Conservation (phyloP, 768 basidiomycete genomes). For the Russula olivacea region DNA sequence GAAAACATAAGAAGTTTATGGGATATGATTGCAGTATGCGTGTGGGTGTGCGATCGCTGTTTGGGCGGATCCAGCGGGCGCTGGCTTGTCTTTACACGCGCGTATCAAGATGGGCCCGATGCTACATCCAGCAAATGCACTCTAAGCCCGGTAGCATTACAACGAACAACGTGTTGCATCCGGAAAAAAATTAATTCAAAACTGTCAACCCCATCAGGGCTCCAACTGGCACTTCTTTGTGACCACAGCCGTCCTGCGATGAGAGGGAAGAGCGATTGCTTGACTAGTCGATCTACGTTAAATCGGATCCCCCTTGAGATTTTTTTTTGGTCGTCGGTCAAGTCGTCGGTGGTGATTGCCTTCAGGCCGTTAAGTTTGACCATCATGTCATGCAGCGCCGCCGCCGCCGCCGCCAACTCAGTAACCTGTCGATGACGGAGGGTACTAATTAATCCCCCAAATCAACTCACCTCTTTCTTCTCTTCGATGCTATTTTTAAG, state of each 20-base stretch:
- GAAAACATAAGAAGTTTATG: neutral
- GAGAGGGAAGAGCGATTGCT: too few relatives aligned
- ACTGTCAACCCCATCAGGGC: neutral
- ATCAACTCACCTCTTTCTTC: neutral
- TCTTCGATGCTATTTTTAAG: neutral
- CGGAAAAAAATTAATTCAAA: neutral
- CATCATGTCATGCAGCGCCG: neutral
- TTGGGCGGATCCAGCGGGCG: too few relatives aligned
- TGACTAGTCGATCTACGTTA: too few relatives aligned
- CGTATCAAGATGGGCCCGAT: neutral
- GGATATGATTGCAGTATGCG: neutral
- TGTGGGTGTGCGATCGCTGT: too few relatives aligned
- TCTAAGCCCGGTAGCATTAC: neutral
- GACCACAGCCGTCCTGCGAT: neutral
- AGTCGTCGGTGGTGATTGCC: neutral
- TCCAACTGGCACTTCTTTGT: neutral
- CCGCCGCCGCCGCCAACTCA: neutral
- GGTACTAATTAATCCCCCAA: neutral
- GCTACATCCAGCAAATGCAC: neutral
- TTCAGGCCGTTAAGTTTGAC: neutral
- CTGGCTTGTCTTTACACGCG: too few relatives aligned
- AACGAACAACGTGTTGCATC: neutral
- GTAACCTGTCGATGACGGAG: neutral
- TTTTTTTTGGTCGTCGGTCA: neutral
- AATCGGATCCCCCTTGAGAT: too few relatives aligned